Evolutionary conservation across 805 yeast species (phyloP), one percentile per base, ranked within the genome.

Genomic region (Candida berthetii): DNA sequence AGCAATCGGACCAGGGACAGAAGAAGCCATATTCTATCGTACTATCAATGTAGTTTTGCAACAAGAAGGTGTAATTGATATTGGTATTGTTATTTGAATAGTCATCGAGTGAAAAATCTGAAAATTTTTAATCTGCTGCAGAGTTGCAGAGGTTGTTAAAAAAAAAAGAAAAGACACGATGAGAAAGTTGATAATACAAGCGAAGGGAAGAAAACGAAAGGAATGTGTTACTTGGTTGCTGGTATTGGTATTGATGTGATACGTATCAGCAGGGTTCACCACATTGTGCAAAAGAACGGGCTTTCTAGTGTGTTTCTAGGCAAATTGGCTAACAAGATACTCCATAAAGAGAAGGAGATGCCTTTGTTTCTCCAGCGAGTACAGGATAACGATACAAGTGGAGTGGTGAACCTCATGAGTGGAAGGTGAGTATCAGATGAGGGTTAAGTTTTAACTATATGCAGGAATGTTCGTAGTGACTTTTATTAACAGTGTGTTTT

Each of bases 1-100:
- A 0, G 84, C 71, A 36, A 85, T 74, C 7, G 85, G 81, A 14
- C 97, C 97, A 9, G 89, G 80, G 33, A 89, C 76, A 4, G 96
- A 80, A 10, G 95, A 85, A 2, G 97, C 95, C 97, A 89, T 89
- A 18, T 7, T 38, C 11, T 25, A 10, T 20, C 15, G 22, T 29
- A 7, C n/a, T n/a, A n/a, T 29, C 6, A 29, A 29, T 14, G 4
- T 29, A 25, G 7, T 22, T 22, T 22, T 22, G 25, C 25, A 7
- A 7, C 25, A 22, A 22, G 6, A 7, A 6, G n/a, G 8, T 11
- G 29, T 8, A 27, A 13, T 5, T 22, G 24, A 22, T 6, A 22
- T 22, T 6, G 24, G 8, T 6, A 22, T 22, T 6, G 24, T 22
- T 22, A 8, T 5, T 27, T 22, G 9, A 22, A 27, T 27, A 27